Percentiles rank a stretch among this genome's conserved stretches.
Evolutionary conservation across 1,139 yeast genomes (phyloP).

Genomic region (Pneumocystis wakefieldiae): DNA sequence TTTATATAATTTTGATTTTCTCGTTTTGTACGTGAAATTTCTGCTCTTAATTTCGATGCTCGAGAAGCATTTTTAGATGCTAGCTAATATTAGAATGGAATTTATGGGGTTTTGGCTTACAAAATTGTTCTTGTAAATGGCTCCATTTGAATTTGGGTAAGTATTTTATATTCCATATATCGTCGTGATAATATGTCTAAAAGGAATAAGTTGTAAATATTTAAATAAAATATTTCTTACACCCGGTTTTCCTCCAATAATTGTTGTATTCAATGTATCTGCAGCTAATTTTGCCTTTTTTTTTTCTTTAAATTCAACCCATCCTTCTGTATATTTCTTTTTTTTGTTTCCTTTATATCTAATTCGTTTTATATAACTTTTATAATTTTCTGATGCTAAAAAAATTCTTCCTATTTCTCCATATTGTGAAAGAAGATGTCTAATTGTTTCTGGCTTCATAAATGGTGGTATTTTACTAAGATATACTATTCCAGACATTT

Average conservation of each 20-base stretch:
- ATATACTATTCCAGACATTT: slow-evolving; percentile 81
- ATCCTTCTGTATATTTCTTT: slow-evolving; percentile 78
- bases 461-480: slow-evolving; percentile 85
- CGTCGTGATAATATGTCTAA: slow-evolving; percentile 63
- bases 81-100: slow-evolving; percentile 25
- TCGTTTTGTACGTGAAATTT: slow-evolving; percentile 75
- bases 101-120: background rate
- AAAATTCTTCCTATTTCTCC: slow-evolving; percentile 79
- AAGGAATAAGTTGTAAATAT: background rate
- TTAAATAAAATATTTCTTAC: slow-evolving; percentile 58
- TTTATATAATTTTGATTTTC: slow-evolving; percentile 68
- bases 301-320: slow-evolving; percentile 84
- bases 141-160: slow-evolving; percentile 89
- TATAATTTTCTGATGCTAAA: slow-evolving; percentile 70
- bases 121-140: slow-evolving; percentile 67
- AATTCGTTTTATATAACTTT: slow-evolving; percentile 49
- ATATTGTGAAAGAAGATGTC: slow-evolving; percentile 64
- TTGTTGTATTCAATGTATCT: slow-evolving; percentile 70
- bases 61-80: slow-evolving; percentile 81
- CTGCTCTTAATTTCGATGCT: slow-evolving; percentile 74
- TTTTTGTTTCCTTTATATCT: slow-evolving; percentile 92
- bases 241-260: slow-evolving; percentile 43
- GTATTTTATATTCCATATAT: slow-evolving; percentile 77
- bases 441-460: slow-evolving; percentile 85
- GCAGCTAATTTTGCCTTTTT: slow-evolving; percentile 83